Base-by-base conservation (phyloP, 768 basidiomycete genomes). In the Suillus paluster region DNA sequence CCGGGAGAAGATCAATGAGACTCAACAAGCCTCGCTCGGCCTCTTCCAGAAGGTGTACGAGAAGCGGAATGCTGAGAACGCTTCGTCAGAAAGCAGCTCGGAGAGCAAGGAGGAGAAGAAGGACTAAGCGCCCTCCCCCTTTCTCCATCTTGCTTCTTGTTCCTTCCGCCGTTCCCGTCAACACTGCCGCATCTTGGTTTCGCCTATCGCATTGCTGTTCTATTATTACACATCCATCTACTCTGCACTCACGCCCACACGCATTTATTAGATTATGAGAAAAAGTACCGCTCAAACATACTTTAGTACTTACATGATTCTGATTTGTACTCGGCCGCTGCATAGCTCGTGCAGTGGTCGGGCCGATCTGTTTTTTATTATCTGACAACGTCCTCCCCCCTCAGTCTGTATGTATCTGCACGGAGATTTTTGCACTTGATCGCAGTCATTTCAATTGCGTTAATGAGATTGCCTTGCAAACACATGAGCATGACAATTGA, bases 21-120 rank as follows among this genome's bases (percentile, higher is more conserved):
- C 95, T 5, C 97, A 99, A 73, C 89, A 92, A 70, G 97, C 96
- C 17, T 96, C 94, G 19, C 87, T 99, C 41, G 92, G 93, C 63
- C 89, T 99, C 62, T 99, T 99, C 96, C 92, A 97, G 79, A 97
- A 95, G 89, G 88, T 94, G 15, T 95, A 96, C 74, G 94, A 95
- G 84, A 97, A 97, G 86, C 87, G 90, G 61, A 86, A 85, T 67
- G 89, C 91, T 33, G 92, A 94, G 78, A 84, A 83, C 65, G 79
- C 74, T 42, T 72, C 84, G 21, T 66, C 68, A 8, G 60, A 82
- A 80, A 62, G 79, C 74, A 54, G 70, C 75, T 39, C 75, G 8
- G 76, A 79, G 70, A 77, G 78, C 71, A 83, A 81, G 66, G 77
- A 88, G 69, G 89, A 94, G 81, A 93, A 94, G 90, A 94, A 94